Percentiles rank a stretch among this genome's conserved stretches.
Conservation (phyloP, 352 stramenopile species). For the Globisporangium radiosum region DNA sequence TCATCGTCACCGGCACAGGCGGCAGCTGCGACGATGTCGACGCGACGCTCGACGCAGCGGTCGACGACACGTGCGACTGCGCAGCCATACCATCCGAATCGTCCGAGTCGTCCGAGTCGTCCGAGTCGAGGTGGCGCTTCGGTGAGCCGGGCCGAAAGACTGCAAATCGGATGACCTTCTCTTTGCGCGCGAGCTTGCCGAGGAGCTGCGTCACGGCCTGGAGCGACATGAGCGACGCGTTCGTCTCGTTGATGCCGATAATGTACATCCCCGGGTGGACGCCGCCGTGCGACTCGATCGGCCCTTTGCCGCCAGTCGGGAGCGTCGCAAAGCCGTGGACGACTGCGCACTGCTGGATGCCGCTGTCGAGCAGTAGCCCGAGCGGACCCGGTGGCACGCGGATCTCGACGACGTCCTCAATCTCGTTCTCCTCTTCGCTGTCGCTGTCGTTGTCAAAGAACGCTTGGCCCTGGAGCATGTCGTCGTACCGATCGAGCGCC, state of each 20-base stretch:
- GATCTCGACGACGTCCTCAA: conserved; percentile 72
- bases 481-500: conserved; percentile 37
- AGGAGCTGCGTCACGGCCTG: conserved; percentile 63
- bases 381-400: conserved; percentile 63
- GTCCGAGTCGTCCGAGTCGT: conserved; percentile 37
- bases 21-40: conserved; percentile 18
- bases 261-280: conserved; percentile 81
- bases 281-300: conserved; percentile 54
- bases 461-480: conserved; percentile 60
- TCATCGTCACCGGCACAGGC: conserved; percentile 21
- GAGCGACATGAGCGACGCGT: conserved; percentile 78
- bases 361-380: conserved; percentile 68
- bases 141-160: conserved; percentile 54
- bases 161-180: conserved; percentile 77
- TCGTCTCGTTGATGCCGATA: conserved; percentile 83
- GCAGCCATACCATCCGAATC: conserved; percentile 27
- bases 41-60: conserved; percentile 12
- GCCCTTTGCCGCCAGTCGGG: conserved; percentile 44
- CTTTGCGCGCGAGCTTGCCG: conserved; percentile 64
- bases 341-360: conserved; percentile 72
- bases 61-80: conserved; percentile 23
- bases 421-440: conserved; percentile 71
- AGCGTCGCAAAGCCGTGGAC: conserved; percentile 78
- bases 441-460: conserved; percentile 83
- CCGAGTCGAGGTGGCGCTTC: conserved; percentile 33